A percentile compares a stretch with the other conserved stretches of the same genome.
phyloP scores from a whole-genome alignment of 2,329 filamentous ascomycete species.

The Beauveria sp. region DNA sequence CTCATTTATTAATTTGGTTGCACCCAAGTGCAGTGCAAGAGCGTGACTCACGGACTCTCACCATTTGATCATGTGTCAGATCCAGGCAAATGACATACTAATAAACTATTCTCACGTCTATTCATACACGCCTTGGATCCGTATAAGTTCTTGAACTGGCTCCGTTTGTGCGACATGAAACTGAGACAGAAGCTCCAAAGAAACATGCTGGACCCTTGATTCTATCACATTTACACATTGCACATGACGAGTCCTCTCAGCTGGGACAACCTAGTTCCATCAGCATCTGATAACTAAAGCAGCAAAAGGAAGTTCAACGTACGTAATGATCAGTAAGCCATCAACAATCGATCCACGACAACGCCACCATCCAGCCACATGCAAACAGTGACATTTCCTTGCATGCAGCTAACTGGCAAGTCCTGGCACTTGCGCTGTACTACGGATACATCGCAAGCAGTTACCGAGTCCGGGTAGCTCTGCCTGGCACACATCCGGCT shows the following conservation, averaged over 20 bases:
- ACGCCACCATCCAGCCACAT: neutral
- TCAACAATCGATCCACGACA: neutral
- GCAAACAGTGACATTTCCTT: neutral
- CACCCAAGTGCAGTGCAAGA: too few species aligned
- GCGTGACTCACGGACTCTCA: too few species aligned
- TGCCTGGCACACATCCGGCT: too few species aligned
- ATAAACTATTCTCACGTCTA: too few species aligned
- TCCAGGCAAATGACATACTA: too few species aligned
- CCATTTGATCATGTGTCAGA: too few species aligned
- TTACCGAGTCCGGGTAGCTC: neutral
- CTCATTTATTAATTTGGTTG: neutral
- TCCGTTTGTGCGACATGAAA: neutral
- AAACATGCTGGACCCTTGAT: neutral
- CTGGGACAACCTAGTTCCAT: neutral
- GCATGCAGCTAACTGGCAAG: neutral
- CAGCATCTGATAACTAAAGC: neutral
- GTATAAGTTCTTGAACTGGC: neutral
- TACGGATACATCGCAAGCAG: too few species aligned
- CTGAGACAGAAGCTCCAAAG: slow-evolving; percentile 1
- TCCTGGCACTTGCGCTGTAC: neutral
- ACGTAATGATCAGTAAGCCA: too few species aligned
- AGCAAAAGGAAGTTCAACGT: too few species aligned
- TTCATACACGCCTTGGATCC: too few species aligned
- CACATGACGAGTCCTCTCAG: neutral
- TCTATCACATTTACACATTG: neutral